These are phyloP conservation scores for Lolium perenne DNA, from an alignment of 176 grass and related monocot species.

Conservation along the genomic window DNA sequence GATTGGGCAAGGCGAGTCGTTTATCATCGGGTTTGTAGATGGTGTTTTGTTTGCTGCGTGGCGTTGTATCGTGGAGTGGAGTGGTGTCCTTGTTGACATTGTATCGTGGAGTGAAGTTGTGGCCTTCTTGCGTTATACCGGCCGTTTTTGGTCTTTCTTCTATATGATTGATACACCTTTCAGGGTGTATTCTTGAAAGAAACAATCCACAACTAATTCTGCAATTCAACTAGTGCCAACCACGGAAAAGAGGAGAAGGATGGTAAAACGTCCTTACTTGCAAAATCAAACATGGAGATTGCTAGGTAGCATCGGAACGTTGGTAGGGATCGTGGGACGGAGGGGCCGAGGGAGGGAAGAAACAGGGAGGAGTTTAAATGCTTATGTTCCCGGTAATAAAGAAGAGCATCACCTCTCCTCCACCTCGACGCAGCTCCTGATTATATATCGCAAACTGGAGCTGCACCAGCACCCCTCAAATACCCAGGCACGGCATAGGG, in stretches of 20 bases:
- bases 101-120: no score
- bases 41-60: no score
- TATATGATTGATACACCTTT: no score
- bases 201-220: background rate
- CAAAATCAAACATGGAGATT: background rate
- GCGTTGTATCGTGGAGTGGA: no score
- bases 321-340: constrained; percentile 10
- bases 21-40: no score
- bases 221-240: constrained; percentile 26
- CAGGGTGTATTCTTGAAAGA: no score
- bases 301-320: background rate
- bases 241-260: constrained; percentile 39
- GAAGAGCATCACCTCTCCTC: constrained; percentile 69
- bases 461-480: constrained; percentile 58
- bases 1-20: no score
- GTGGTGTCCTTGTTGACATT: no score
- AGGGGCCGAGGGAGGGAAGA: constrained; percentile 20
- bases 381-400: constrained; percentile 65
- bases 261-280: background rate
- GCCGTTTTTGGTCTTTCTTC: no score
- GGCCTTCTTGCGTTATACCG: no score
- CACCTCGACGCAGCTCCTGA: constrained; percentile 30
- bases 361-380: constrained; percentile 57
- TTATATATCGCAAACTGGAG: constrained; percentile 71
- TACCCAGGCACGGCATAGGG: constrained; percentile 44